Conservation (phyloP, 345 rosid genomes). For the Brassica cretica region DNA sequence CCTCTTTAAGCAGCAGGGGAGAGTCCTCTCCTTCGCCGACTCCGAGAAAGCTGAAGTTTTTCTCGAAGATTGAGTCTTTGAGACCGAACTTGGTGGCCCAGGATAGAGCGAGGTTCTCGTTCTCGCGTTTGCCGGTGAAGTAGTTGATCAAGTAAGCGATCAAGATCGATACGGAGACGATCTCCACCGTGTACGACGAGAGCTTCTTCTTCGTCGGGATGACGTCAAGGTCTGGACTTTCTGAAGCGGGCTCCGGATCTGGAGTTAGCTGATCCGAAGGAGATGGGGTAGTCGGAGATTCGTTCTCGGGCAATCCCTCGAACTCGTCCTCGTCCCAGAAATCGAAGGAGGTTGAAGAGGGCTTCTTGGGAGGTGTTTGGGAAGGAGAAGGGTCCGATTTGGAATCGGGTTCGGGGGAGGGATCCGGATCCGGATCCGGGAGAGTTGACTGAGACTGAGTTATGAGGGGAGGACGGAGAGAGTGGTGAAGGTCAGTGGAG, state of each 20-base stretch:
- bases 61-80: slow-evolving; percentile 71
- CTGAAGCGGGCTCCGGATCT: slow-evolving; percentile 39
- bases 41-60: slow-evolving; percentile 79
- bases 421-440: slow-evolving; percentile 39
- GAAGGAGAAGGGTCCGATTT: slow-evolving; percentile 35
- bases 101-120: slow-evolving; percentile 78
- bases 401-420: slow-evolving; percentile 34
- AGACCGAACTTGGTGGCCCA: slow-evolving; percentile 88
- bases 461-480: slow-evolving; percentile 57
- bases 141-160: slow-evolving; percentile 65
- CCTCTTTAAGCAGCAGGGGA: slow-evolving; percentile 85
- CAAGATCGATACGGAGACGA: slow-evolving; percentile 62
- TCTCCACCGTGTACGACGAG: slow-evolving; percentile 61
- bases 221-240: slow-evolving; percentile 2
- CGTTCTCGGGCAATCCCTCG: slow-evolving; percentile 73
- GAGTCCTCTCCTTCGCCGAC: slow-evolving; percentile 81
- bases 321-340: slow-evolving; percentile 98
- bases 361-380: slow-evolving; percentile 16
- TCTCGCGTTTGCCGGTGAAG: slow-evolving; percentile 82
- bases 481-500: slow-evolving; percentile 43
- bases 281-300: slow-evolving; percentile 28
- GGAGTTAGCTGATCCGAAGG: slow-evolving; percentile 28
- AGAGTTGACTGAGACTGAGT: slow-evolving; percentile 53
- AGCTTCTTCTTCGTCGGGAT: slow-evolving; percentile 42
- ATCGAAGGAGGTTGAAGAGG: slow-evolving; percentile 56